phyloP scores from a whole-genome alignment of 805 yeast genomes.

The Ogataea trehalophila region DNA sequence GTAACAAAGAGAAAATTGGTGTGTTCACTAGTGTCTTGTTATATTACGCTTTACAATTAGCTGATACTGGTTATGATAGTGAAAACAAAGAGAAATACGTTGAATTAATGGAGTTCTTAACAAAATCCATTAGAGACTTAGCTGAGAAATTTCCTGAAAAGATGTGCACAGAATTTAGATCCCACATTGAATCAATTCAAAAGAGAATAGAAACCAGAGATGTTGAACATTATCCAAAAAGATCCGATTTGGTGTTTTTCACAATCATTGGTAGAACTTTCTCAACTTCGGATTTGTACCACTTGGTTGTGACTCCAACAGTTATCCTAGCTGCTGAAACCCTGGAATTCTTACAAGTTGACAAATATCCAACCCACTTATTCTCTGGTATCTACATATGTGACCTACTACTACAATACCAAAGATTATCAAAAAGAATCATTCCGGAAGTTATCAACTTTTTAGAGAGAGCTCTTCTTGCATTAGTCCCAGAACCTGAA shows the following conservation, averaged over 20 bases:
- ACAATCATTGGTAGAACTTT: constrained; percentile 70
- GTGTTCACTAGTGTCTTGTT: constrained; percentile 57
- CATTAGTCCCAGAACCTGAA: constrained; percentile 37
- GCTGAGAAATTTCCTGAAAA: constrained; percentile 61
- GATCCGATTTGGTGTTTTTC: constrained; percentile 62
- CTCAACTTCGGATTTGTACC: constrained; percentile 95
- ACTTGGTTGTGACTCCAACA: constrained; percentile 83
- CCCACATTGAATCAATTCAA: constrained; percentile 51
- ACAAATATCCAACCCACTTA: constrained; percentile 22
- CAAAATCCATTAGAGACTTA: constrained; percentile 46
- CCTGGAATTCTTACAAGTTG: constrained; percentile 46
- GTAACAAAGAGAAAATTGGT: constrained; percentile 73
- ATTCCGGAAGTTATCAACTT: constrained; percentile 73
- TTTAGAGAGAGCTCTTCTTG: constrained; percentile 45
- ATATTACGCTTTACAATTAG: constrained; percentile 52
- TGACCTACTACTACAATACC: constrained; percentile 65
- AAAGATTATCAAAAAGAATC: constrained; percentile 71
- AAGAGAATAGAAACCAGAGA: constrained; percentile 38
- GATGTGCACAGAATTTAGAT: constrained; percentile 59
- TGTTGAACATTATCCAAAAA: constrained; percentile 28
- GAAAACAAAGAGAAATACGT: constrained; percentile 25
- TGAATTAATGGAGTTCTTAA: constrained; percentile 33
- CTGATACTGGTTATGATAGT: constrained; percentile 31
- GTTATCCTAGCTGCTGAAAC: constrained; percentile 67
- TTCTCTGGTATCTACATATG: constrained; percentile 63